Evolutionary conservation across 208 protist species (phyloP).

Genomic region (Acanthamoeba quina): DNA sequence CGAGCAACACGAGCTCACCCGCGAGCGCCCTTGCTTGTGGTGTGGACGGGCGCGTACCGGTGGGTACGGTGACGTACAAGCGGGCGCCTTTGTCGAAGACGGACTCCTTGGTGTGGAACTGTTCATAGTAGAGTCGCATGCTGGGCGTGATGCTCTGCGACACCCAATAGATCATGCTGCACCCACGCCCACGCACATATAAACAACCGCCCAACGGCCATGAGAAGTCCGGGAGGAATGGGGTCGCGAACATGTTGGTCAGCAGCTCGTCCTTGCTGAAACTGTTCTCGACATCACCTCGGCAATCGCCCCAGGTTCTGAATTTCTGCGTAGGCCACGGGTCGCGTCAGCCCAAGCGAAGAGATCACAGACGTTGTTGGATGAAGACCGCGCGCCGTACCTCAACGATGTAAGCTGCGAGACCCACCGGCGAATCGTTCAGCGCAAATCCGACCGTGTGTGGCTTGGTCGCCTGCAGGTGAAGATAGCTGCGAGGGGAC

Average conservation of each 20-base stretch:
- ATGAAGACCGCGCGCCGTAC: background rate
- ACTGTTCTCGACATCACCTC: background rate
- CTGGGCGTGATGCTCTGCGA: slow-evolving; percentile 30
- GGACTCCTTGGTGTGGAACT: background rate
- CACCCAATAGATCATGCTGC: slow-evolving; percentile 71
- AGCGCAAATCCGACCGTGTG: slow-evolving; percentile 57
- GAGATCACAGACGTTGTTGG: no score
- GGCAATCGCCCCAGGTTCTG: background rate
- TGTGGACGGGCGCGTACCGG: background rate
- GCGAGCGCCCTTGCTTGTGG: background rate
- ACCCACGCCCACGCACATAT: background rate
- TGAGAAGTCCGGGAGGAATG: background rate
- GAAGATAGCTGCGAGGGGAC: background rate
- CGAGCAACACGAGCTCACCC: no score
- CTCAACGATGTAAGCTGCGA: slow-evolving; percentile 66
- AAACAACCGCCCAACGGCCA: background rate
- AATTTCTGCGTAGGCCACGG: slow-evolving; percentile 3
- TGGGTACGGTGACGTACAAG: background rate
- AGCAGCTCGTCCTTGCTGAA: slow-evolving; percentile 70
- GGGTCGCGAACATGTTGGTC: slow-evolving; percentile 37
- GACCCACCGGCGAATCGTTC: slow-evolving; percentile 67
- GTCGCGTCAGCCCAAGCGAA: background rate
- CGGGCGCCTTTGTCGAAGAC: background rate
- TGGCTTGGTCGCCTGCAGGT: background rate
- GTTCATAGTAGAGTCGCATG: slow-evolving; percentile 69